These are phyloP conservation scores for Tremella mesenterica DNA, from an alignment of 768 basidiomycete genomes.

Conservation along the genomic window DNA sequence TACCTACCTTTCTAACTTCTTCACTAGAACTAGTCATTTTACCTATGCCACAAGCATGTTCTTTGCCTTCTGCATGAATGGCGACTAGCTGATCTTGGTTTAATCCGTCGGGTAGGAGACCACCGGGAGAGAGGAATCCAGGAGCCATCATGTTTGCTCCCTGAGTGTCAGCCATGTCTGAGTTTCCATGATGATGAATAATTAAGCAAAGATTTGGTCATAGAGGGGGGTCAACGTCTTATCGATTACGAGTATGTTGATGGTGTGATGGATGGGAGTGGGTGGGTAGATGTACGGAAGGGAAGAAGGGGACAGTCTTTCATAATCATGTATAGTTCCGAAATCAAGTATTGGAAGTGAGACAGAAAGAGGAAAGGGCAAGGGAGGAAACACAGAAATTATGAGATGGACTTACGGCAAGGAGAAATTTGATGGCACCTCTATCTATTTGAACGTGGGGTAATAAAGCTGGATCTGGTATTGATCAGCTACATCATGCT, in stretches of 20 bases:
- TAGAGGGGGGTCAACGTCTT: no score
- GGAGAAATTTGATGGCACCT: conserved; percentile 93
- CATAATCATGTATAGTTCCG: neutral
- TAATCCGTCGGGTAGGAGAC: conserved; percentile 68
- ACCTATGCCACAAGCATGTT: conserved; percentile 79
- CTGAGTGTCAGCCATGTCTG: conserved; percentile 20
- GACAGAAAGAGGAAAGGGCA: neutral
- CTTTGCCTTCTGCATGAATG: conserved; percentile 91
- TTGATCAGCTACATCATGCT: conserved; percentile 1
- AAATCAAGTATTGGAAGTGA: neutral
- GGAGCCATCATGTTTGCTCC: conserved; percentile 53
- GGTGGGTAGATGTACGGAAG: neutral
- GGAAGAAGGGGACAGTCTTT: neutral
- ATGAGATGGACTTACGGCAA: conserved; percentile 52
- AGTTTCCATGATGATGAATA: neutral
- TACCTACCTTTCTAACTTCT: conserved; percentile 82
- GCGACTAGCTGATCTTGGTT: conserved; percentile 72
- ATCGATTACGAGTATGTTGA: neutral
- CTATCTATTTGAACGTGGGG: conserved; percentile 85
- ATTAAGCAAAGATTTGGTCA: neutral
- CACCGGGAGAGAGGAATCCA: conserved; percentile 85
- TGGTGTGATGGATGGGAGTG: neutral
- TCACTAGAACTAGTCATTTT: conserved; percentile 72
- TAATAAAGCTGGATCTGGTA: conserved; percentile 76
- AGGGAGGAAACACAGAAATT: neutral